Conservation (phyloP, 1,139 yeast species). For the Magnusiomyces fungicola region DNA sequence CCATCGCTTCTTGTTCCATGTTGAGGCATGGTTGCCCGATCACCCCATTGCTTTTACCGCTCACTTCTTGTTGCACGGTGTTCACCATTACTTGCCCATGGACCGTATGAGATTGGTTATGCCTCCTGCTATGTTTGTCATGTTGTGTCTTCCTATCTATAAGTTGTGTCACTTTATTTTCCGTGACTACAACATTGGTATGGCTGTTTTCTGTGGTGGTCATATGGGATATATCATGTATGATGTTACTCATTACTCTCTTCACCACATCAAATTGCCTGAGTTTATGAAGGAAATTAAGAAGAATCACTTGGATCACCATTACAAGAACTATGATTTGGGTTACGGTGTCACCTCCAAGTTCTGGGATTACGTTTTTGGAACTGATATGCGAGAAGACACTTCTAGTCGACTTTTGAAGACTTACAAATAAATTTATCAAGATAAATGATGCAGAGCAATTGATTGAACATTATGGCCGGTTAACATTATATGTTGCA, state of each 20-base stretch:
- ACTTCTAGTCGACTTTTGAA: slow-evolving; percentile 10
- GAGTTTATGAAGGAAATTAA: slow-evolving; percentile 66
- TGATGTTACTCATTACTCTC: slow-evolving; percentile 81
- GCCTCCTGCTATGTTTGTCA: slow-evolving; percentile 81
- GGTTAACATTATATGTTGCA: neutral
- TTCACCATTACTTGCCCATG: slow-evolving; percentile 97
- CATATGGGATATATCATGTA: slow-evolving; percentile 86
- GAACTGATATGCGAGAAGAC: slow-evolving; percentile 45
- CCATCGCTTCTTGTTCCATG: slow-evolving; percentile 90
- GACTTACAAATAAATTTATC: neutral
- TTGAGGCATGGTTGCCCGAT: slow-evolving; percentile 80
- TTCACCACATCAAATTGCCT: slow-evolving; percentile 85
- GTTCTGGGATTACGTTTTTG: slow-evolving; percentile 91
- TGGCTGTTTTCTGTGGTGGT: slow-evolving; percentile 85
- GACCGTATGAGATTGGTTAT: slow-evolving; percentile 85
- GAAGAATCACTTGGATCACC: slow-evolving; percentile 92
- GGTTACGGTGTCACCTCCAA: slow-evolving; percentile 94
- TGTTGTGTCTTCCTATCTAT: slow-evolving; percentile 53
- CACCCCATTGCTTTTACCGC: slow-evolving; percentile 64
- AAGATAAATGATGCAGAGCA: too few species aligned
- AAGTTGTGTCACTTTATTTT: slow-evolving; percentile 57
- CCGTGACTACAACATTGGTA: slow-evolving; percentile 44
- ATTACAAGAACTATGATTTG: slow-evolving; percentile 89
- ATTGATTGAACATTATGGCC: neutral
- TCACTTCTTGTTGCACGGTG: slow-evolving; percentile 90